Evolutionary conservation across 371 early-diverging fungal species (phyloP).

Genomic region (Rhizopus arrhizus): DNA sequence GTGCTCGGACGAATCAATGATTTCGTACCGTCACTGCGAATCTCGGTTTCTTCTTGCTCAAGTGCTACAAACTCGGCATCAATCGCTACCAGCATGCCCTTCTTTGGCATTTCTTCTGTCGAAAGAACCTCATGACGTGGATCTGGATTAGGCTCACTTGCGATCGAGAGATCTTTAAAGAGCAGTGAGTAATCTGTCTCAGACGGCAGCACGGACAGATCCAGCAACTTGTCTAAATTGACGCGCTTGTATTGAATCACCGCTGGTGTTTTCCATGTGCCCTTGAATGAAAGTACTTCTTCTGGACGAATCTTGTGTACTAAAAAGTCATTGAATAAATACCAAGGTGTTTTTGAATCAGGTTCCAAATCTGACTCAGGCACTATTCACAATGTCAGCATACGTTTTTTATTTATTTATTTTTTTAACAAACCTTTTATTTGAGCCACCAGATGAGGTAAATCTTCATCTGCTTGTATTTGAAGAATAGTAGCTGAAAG

Average conservation of each 20-base stretch:
- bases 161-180: conserved; percentile 50
- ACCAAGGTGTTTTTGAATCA: conserved; percentile 67
- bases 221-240: conserved; percentile 48
- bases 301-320: conserved; percentile 74
- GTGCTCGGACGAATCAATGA: conserved; percentile 80
- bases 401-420: neutral
- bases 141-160: conserved; percentile 54
- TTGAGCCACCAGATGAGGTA: conserved; percentile 78
- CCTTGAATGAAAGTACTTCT: conserved; percentile 70
- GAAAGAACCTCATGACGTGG: conserved; percentile 55
- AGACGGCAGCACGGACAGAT: conserved; percentile 37
- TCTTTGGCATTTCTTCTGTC: conserved; percentile 64
- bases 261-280: conserved; percentile 80
- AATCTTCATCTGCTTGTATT: conserved; percentile 60
- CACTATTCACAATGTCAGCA: conserved; percentile 15
- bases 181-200: conserved; percentile 51
- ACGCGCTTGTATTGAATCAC: conserved; percentile 72
- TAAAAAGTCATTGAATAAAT: conserved; percentile 92
- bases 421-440: conserved; percentile 55
- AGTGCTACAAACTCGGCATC: conserved; percentile 95
- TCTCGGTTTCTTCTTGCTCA: conserved; percentile 86
- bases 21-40: conserved; percentile 89
- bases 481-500: conserved; percentile 69
- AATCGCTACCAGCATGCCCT: conserved; percentile 78
- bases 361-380: conserved; percentile 40